Conservation (phyloP, 805 yeast genomes). For the Ogataea minuta region DNA sequence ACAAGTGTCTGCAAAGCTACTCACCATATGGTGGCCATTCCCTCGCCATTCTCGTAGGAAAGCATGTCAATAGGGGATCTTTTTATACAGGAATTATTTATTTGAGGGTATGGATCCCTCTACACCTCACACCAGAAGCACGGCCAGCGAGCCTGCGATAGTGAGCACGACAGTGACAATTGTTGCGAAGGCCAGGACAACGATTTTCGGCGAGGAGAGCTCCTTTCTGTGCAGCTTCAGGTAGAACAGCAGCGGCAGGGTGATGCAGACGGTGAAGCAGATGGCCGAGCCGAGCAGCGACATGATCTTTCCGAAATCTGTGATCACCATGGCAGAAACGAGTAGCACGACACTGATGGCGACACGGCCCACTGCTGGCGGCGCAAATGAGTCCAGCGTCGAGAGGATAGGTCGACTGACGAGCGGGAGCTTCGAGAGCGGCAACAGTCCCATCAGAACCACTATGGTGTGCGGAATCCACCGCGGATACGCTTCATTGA, state of each 20-base stretch:
- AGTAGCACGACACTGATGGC: slow-evolving; percentile 59
- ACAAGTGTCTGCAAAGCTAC: slow-evolving; percentile 9
- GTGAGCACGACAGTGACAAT: slow-evolving; percentile 48
- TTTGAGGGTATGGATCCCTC: slow-evolving; percentile 8
- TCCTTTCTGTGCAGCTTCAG: slow-evolving; percentile 49
- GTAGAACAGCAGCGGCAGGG: slow-evolving; percentile 75
- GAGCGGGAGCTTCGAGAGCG: slow-evolving; percentile 80
- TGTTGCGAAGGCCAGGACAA: slow-evolving; percentile 43
- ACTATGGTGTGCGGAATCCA: slow-evolving; percentile 54
- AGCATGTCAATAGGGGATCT: slow-evolving; percentile 19
- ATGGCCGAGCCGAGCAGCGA: slow-evolving; percentile 80
- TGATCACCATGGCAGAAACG: slow-evolving; percentile 58
- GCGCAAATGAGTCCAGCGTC: slow-evolving; percentile 48
- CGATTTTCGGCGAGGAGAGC: slow-evolving; percentile 39
- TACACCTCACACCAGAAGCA: slow-evolving; percentile 25
- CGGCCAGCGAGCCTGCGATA: slow-evolving; percentile 60
- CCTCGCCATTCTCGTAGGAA: slow-evolving; percentile 16
- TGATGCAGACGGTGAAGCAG: slow-evolving; percentile 76
- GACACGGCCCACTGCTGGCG: slow-evolving; percentile 34
- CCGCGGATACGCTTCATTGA: slow-evolving; percentile 44
- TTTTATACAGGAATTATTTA: not conserved
- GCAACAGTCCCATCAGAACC: slow-evolving; percentile 72
- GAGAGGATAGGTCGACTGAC: slow-evolving; percentile 80
- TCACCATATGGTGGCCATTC: slow-evolving; percentile 32
- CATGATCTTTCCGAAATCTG: slow-evolving; percentile 78